These are phyloP conservation scores for Cylindrodendrum hubeiense DNA, from an alignment of 2,329 filamentous ascomycete genomes.

Conservation along the genomic window DNA sequence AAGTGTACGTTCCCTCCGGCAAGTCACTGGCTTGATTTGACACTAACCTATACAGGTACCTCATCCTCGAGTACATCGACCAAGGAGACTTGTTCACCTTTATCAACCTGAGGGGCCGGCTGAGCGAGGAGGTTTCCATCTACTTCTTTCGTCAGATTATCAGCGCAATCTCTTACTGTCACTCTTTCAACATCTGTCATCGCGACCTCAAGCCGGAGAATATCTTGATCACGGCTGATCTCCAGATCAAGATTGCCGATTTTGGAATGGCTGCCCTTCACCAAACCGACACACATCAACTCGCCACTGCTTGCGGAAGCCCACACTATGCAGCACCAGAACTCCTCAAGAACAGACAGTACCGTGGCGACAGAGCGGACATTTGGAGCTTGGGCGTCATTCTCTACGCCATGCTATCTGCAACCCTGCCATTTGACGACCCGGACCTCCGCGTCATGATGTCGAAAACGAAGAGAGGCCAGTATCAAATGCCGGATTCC, in stretches of 20 bases:
- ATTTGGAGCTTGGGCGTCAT: slow-evolving; percentile 96
- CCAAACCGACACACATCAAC: slow-evolving; percentile 81
- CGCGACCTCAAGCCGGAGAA: slow-evolving; percentile 98
- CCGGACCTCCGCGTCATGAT: slow-evolving; percentile 74
- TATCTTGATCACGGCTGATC: slow-evolving; percentile 82
- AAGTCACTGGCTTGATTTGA: not conserved
- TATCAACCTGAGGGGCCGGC: slow-evolving; percentile 78
- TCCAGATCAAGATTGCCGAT: slow-evolving; percentile 92
- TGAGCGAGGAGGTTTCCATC: slow-evolving; percentile 84
- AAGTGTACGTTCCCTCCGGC: slow-evolving; percentile 76
- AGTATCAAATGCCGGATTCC: slow-evolving; percentile 71
- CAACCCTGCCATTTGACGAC: slow-evolving; percentile 85
- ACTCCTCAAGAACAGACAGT: slow-evolving; percentile 81
- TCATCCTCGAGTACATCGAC: slow-evolving; percentile 93
- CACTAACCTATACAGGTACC: slow-evolving; percentile 71
- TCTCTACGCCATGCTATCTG: slow-evolving; percentile 87
- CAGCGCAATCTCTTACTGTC: slow-evolving; percentile 90
- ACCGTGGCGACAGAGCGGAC: slow-evolving; percentile 88
- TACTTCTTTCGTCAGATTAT: slow-evolving; percentile 94
- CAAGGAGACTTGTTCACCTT: slow-evolving; percentile 86
- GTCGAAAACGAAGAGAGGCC: slow-evolving; percentile 68
- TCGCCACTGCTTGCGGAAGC: slow-evolving; percentile 93
- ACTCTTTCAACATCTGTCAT: slow-evolving; percentile 95
- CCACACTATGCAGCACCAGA: slow-evolving; percentile 98
- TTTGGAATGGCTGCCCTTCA: slow-evolving; percentile 97